Conservation (phyloP, 768 basidiomycete genomes). For the Mycena rosella region DNA sequence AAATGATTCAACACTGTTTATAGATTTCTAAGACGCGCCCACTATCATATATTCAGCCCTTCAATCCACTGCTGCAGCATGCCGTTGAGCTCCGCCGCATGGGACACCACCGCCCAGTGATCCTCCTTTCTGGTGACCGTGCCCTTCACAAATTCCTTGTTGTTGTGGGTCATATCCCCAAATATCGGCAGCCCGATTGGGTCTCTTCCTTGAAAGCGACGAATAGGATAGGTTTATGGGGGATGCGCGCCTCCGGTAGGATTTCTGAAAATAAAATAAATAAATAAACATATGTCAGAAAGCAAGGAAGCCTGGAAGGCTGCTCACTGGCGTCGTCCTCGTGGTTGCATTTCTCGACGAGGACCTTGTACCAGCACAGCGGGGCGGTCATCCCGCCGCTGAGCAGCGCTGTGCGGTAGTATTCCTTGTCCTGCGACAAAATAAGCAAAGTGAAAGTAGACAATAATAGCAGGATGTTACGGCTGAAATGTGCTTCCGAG, state of each 20-base stretch:
- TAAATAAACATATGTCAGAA: background rate
- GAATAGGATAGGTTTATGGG: constrained; percentile 18
- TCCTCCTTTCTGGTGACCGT: constrained; percentile 18
- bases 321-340: background rate
- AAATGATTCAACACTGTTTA: too few relatives aligned
- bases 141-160: constrained; percentile 6
- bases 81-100: constrained; percentile 16
- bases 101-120: constrained; percentile 31
- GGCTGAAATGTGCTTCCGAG: background rate
- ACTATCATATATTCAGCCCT: constrained; percentile 4
- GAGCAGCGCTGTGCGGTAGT: background rate
- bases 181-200: constrained; percentile 18
- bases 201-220: constrained; percentile 24
- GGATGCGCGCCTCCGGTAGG: background rate
- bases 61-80: constrained; percentile 18
- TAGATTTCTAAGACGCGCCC: too few relatives aligned
- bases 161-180: constrained; percentile 1
- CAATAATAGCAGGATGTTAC: background rate
- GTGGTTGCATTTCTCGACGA: background rate
- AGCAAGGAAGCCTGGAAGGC: background rate
- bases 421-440: background rate
- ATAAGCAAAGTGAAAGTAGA: too few relatives aligned
- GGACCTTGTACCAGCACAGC: background rate
- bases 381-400: background rate
- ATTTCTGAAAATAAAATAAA: too few relatives aligned